These are phyloP conservation scores for Aurantiochytrium sp. DNA, from an alignment of 108 stramenopile species.

Conservation along the genomic window DNA sequence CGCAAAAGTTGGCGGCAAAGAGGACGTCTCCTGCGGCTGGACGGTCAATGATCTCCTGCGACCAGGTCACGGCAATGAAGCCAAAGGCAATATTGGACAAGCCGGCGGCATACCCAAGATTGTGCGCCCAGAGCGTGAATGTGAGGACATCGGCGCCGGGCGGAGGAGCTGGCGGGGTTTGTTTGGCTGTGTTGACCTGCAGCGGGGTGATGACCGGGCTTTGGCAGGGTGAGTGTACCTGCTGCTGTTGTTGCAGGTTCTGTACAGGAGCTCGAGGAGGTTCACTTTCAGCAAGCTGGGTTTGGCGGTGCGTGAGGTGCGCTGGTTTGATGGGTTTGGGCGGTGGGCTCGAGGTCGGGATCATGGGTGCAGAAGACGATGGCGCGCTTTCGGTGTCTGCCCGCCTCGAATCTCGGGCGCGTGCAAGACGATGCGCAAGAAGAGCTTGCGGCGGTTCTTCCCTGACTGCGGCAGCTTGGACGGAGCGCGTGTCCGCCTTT, in stretches of 20 bases:
- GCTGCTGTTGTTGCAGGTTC: neutral
- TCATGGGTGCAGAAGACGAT: neutral
- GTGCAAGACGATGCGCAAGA: too few species aligned
- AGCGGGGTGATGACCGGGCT: too few species aligned
- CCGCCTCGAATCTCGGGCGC: too few species aligned
- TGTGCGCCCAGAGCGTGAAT: neutral
- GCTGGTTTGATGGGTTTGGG: neutral
- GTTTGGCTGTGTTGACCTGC: too few species aligned
- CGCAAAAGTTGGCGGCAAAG: neutral
- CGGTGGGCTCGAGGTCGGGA: neutral
- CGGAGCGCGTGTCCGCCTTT: too few species aligned
- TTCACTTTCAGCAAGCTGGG: too few species aligned
- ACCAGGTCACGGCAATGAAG: neutral
- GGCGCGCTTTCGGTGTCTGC: too few species aligned
- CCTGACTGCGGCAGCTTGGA: too few species aligned
- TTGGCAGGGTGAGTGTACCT: neutral
- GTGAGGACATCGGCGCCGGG: neutral
- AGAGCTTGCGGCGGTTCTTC: too few species aligned
- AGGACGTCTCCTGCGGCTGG: neutral
- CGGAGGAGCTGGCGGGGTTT: neutral
- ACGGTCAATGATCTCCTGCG: neutral
- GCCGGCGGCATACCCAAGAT: neutral
- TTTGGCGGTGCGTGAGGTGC: neutral
- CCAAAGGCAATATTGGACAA: neutral
- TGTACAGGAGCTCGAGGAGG: neutral